Percentiles rank a stretch among this genome's conserved stretches.
Conservation (phyloP, 208 protist species). For the Herpetomonas samuelpessoai region DNA sequence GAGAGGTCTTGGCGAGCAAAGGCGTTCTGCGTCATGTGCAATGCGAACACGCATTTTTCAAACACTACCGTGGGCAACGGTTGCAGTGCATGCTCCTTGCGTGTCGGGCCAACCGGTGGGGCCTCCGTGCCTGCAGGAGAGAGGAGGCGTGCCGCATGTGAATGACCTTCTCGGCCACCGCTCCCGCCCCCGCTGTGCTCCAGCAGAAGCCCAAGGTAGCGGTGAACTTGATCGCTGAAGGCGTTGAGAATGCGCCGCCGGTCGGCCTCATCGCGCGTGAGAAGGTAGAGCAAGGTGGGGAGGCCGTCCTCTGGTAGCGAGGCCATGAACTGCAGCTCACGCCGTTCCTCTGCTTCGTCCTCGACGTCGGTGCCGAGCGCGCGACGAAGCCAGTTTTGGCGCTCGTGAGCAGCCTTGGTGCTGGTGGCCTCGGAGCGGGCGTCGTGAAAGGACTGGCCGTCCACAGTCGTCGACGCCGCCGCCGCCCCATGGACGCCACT, state of each 20-base stretch:
- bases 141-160: too few species aligned
- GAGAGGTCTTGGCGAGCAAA: slow-evolving; percentile 8
- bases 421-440: slow-evolving; percentile 16
- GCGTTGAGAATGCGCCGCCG: slow-evolving; percentile 5
- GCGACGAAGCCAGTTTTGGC: background rate
- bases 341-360: slow-evolving; percentile 14
- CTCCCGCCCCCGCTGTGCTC: background rate
- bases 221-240: slow-evolving; percentile 3
- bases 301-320: slow-evolving; percentile 44
- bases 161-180: background rate
- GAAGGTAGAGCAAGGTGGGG: slow-evolving; percentile 36
- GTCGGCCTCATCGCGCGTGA: slow-evolving; percentile 5
- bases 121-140: too few species aligned
- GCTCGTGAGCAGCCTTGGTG: background rate
- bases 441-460: slow-evolving; percentile 22
- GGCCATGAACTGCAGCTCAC: slow-evolving; percentile 25
- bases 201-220: slow-evolving; percentile 11
- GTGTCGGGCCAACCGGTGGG: background rate
- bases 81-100: background rate
- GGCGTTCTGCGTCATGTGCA: slow-evolving; percentile 34
- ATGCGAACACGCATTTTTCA: slow-evolving; percentile 26
- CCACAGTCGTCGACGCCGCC: background rate
- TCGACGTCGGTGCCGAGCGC: slow-evolving; percentile 1
- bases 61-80: slow-evolving; percentile 28
- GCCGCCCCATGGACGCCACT: background rate